Conservation (phyloP, 2,329 filamentous ascomycete genomes). For the Trichoderma breve region DNA sequence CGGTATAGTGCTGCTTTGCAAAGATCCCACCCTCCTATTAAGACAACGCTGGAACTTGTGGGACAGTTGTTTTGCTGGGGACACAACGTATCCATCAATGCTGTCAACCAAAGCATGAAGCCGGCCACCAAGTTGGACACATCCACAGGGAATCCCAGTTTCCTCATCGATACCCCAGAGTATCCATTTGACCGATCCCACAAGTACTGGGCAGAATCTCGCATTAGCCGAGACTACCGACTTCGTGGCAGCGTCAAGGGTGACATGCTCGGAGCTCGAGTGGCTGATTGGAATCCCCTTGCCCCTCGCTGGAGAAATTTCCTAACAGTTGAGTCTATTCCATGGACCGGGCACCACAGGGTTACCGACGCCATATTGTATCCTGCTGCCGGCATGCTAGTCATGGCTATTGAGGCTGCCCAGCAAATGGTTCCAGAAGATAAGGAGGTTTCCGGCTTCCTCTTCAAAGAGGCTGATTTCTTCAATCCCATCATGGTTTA, state of each 20-base stretch:
- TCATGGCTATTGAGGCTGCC: slow-evolving; percentile 43
- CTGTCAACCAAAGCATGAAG: neutral
- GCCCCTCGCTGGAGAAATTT: slow-evolving; percentile 38
- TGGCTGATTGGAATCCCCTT: slow-evolving; percentile 30
- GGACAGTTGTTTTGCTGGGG: slow-evolving; percentile 8
- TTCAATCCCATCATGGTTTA: neutral
- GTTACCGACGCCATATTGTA: slow-evolving; percentile 41
- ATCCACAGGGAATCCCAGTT: neutral
- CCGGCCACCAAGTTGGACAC: neutral
- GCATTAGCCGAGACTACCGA: slow-evolving; percentile 24
- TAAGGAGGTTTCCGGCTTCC: neutral
- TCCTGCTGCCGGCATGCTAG: slow-evolving; percentile 43
- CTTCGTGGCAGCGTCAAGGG: slow-evolving; percentile 27
- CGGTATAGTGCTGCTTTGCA: neutral
- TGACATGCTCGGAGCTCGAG: slow-evolving; percentile 32
- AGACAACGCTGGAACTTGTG: neutral
- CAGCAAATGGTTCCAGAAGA: slow-evolving; percentile 17
- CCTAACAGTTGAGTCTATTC: slow-evolving; percentile 25
- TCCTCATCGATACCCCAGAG: slow-evolving; percentile 19
- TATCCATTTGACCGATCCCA: slow-evolving; percentile 24
- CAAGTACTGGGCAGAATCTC: slow-evolving; percentile 19
- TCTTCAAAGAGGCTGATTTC: slow-evolving; percentile 4
- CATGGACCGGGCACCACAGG: slow-evolving; percentile 47
- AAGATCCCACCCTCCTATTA: neutral
- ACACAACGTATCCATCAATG: neutral